phyloP scores from a whole-genome alignment of 306 rosid genomes.

The Dalbergia oliveri region DNA sequence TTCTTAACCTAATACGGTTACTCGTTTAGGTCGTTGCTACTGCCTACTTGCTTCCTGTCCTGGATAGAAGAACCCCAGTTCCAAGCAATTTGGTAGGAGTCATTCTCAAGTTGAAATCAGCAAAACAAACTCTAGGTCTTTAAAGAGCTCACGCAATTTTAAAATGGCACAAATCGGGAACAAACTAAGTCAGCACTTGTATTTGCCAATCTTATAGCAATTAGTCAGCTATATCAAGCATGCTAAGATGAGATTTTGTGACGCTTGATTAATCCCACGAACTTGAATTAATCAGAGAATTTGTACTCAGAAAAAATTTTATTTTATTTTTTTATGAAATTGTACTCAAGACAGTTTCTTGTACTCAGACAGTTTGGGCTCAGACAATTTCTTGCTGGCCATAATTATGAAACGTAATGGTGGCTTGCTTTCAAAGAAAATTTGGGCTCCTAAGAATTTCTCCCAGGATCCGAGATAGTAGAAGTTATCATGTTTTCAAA shows the following conservation, averaged over 20 bases:
- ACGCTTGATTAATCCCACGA: no score
- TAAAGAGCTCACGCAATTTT: no score
- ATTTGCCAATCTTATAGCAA: neutral
- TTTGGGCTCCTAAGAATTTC: no score
- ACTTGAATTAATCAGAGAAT: no score
- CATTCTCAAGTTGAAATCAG: constrained; percentile 2
- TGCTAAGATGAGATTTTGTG: neutral
- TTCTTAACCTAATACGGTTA: neutral
- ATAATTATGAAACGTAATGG: no score
- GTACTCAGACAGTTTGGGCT: neutral
- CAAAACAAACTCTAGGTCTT: neutral
- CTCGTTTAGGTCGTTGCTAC: constrained; percentile 4
- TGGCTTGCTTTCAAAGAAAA: no score
- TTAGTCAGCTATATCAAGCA: neutral
- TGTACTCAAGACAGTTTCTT: no score
- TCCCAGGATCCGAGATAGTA: no score
- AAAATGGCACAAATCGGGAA: constrained; percentile 1
- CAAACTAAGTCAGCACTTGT: neutral
- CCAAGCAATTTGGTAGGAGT: neutral
- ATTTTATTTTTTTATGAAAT: no score
- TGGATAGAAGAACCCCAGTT: neutral
- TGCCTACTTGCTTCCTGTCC: neutral
- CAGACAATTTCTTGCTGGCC: no score
- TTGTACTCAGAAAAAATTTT: no score
- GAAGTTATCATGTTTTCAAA: no score